phyloP scores from a whole-genome alignment of 768 basidiomycete species.

The Wakefieldia striispora region DNA sequence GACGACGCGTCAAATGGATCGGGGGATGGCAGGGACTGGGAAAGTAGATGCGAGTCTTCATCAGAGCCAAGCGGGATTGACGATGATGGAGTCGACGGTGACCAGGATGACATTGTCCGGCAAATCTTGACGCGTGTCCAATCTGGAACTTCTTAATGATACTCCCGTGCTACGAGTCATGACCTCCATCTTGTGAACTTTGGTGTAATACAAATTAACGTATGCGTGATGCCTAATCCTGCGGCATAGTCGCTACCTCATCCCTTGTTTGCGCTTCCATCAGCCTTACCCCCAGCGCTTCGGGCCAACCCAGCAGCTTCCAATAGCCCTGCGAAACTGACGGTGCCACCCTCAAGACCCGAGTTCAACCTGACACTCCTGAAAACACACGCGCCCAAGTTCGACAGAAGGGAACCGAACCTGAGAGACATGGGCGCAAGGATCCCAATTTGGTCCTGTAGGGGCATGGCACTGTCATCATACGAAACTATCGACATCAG shows the following conservation, averaged over 20 bases:
- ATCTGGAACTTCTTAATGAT: too few relatives aligned
- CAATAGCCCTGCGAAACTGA: conserved; percentile 19
- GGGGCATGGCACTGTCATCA: not conserved
- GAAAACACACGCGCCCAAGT: conserved; percentile 22
- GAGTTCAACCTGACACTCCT: conserved; percentile 18
- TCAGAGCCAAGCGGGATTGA: conserved; percentile 21
- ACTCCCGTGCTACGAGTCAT: too few relatives aligned
- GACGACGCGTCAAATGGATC: conserved; percentile 31
- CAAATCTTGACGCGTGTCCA: not conserved
- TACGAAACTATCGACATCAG: not conserved
- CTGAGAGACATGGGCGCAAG: conserved; percentile 17
- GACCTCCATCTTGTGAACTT: too few relatives aligned
- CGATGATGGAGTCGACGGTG: conserved; percentile 30
- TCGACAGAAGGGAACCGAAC: conserved; percentile 22
- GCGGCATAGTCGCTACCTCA: conserved; percentile 1
- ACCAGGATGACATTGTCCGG: conserved; percentile 29
- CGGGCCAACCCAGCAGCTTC: conserved; percentile 18
- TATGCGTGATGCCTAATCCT: not conserved
- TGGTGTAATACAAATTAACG: too few relatives aligned
- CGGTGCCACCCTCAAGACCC: conserved; percentile 18
- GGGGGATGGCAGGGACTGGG: conserved; percentile 42
- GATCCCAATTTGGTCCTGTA: conserved; percentile 22
- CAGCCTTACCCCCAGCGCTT: not conserved
- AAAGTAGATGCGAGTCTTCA: conserved; percentile 42
- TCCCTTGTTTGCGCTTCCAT: conserved; percentile 13